Base-by-base conservation (phyloP, 2,329 filamentous ascomycete species). In the Colletotrichum tofieldiae region DNA sequence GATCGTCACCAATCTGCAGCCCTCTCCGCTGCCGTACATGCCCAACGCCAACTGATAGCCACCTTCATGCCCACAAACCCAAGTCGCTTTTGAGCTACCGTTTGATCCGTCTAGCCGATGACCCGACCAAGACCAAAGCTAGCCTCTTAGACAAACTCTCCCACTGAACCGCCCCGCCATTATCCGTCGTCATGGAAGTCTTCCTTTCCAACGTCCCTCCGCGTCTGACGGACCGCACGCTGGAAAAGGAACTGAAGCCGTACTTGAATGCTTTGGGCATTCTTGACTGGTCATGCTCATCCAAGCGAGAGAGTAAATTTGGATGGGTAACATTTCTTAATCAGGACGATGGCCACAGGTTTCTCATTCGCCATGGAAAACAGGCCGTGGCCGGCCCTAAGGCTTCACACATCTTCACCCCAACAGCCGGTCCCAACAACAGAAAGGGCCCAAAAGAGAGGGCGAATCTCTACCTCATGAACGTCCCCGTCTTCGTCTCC, bases 251-350 rank as follows among this genome's bases (percentile, higher is more conserved):
- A 61, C 80, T 90, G 1, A 64, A 75, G 20, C 82, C 84, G 0
- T 77, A 82, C 37, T 82, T 89, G 77, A 75, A 78, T 0, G 73
- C 59, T 0, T 79, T 90, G 2, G 69, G 74, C 1, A 86, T 89
- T 59, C 37, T 71, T 1, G 79, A 84, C 8, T 90, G 83, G 79
- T 65, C 65, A 0, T 87, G 83, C 73, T 79, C 85, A 0, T 89
- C 88, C 71, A 77, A 80, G 0, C 77, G 76, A 2, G 76, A 77
- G 3, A 84, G 78, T 26, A 54, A 49, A 0, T 75, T 78, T 23
- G 87, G 81, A 3, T 82, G 79, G 63, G 73, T 89, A 56, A 83
- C 81, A 0, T 90, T 90, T 63, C 79, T 86, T 2, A 37, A 80
- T 1, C 55, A 58, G 0, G 20, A 65, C 0, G 83, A 90, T 5